Percentiles rank a stretch among this genome's conserved stretches.
Conservation (phyloP, 495 filamentous ascomycete species). For the Penicillium macrosclerotiorum region DNA sequence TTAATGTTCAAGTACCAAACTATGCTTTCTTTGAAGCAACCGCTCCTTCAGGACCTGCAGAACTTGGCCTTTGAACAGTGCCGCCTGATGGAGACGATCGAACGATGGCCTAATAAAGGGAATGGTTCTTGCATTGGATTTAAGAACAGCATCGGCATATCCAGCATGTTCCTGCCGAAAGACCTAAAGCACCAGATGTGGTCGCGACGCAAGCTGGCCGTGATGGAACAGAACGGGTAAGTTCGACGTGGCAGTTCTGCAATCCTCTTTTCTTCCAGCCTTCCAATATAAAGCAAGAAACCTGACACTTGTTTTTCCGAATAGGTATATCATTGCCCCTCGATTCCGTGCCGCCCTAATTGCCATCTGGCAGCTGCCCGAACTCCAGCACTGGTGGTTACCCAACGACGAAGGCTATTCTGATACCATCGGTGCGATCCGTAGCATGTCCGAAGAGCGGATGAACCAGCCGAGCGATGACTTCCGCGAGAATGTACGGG, state of each 20-base stretch:
- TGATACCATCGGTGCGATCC: constrained; percentile 68
- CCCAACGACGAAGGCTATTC: constrained; percentile 75
- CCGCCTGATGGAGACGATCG: constrained; percentile 74
- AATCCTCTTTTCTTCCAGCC: neutral
- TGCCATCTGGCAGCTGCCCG: constrained; percentile 64
- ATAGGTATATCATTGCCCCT: constrained; percentile 77
- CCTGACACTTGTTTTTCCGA: constrained; percentile 5
- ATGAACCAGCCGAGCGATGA: constrained; percentile 58
- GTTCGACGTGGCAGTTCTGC: constrained; percentile 41
- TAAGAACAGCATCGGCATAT: constrained; percentile 75
- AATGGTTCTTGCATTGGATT: constrained; percentile 66
- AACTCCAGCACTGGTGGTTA: constrained; percentile 80
- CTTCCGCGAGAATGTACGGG: constrained; percentile 64
- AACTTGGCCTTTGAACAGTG: constrained; percentile 66
- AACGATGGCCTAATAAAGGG: constrained; percentile 67
- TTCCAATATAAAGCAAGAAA: neutral
- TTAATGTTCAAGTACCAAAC: constrained; percentile 80
- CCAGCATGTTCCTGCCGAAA: constrained; percentile 72
- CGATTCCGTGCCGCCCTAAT: constrained; percentile 73
- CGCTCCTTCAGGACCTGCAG: constrained; percentile 52
- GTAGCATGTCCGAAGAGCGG: constrained; percentile 74
- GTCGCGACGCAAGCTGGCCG: constrained; percentile 74
- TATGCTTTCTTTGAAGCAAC: constrained; percentile 48
- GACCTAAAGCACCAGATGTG: constrained; percentile 75
- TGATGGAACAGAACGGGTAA: constrained; percentile 80